Evolutionary conservation across 1,284 basidiomycete genomes (phyloP), one percentile per base, ranked within the genome.

Genomic region (Veloporphyrellus conicus): DNA sequence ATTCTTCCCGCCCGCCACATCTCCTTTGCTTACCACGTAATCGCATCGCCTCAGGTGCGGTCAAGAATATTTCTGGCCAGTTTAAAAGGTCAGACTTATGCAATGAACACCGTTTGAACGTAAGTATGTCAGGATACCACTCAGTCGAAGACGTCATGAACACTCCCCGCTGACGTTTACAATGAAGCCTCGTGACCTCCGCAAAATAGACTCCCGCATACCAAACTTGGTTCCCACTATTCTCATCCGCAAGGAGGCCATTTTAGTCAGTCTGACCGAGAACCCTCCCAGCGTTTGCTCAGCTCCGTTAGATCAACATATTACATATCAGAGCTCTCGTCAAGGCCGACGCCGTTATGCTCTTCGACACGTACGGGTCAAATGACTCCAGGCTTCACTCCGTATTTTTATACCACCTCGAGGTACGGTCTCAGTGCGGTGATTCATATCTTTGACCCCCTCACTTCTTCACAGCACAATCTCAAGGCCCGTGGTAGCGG

Each of bases 201-300:
- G 95, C 48, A 97, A 97, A 73, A 92, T 99, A 59, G 95, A 98
- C 72, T 93, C 90, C 12, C 78, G 93, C 54, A 82, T 94, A 50
- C 93, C 93, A 18, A 96, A 94, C 68, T 80, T 95, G 47, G 91
- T 98, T 14, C 94, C 95, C 27, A 93, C 92, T 32, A 96, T 98
- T 61, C 78, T 99, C 38, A 83, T 90, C 35, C 79, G 95, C 52
- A 84, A 85, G 60, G 85, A 91, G 64, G 91, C 90, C 41, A 87
- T 98, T 55, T 75, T 97, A 53, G 89, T 89, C 62, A 52, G 82
- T 73, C 14, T n/a, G 28, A 7, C 50, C 39, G 28, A 19, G 3
- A 8, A 22, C 23, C 6, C 28, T n/a, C 11, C 14, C 4, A 11
- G 34, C 38, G 12, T 48, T 37, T 15, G 19, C 49, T 52, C 42